Conservation (phyloP, 208 protist genomes). For the Crithidia sp. region DNA sequence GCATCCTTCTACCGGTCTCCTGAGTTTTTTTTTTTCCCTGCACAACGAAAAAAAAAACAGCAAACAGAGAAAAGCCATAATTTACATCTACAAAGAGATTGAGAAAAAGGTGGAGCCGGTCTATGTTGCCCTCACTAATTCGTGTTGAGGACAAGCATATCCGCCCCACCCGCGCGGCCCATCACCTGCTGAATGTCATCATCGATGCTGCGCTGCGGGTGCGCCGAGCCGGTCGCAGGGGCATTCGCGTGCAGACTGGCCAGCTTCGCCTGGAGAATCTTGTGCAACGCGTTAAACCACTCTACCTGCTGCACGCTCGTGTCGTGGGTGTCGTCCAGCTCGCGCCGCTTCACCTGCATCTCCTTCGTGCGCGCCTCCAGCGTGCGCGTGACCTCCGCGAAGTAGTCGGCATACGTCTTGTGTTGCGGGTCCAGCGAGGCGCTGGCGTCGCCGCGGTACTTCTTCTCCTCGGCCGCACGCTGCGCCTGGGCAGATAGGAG, state of each 20-base stretch:
- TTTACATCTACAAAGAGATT: background rate
- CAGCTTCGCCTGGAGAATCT: conserved; percentile 42
- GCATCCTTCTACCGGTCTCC: background rate
- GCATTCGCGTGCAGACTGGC: conserved; percentile 20
- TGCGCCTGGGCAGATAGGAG: conserved; percentile 53
- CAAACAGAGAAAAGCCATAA: background rate
- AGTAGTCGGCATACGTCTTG: conserved; percentile 65
- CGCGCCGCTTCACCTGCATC: conserved; percentile 74
- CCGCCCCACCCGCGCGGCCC: conserved; percentile 45
- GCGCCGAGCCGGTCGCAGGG: background rate
- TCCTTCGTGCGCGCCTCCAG: conserved; percentile 71
- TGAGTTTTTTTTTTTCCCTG: background rate
- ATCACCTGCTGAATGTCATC: conserved; percentile 47
- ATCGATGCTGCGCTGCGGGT: conserved; percentile 25
- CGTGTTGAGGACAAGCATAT: conserved; percentile 69
- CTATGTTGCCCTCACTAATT: conserved; percentile 31
- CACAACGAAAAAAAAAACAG: conserved; percentile 8
- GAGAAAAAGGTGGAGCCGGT: background rate
- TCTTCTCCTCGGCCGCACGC: conserved; percentile 63
- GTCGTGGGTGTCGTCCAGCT: conserved; percentile 88
- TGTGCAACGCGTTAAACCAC: conserved; percentile 50
- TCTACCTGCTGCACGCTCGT: conserved; percentile 84
- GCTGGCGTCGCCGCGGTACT: conserved; percentile 37
- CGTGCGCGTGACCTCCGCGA: conserved; percentile 42
- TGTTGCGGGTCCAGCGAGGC: conserved; percentile 63